Percentiles rank a stretch among this genome's conserved stretches.
Evolutionary conservation across 192 early-diverging fungal genomes (phyloP).

Genomic region (Phlyctochytrium planicorne): DNA sequence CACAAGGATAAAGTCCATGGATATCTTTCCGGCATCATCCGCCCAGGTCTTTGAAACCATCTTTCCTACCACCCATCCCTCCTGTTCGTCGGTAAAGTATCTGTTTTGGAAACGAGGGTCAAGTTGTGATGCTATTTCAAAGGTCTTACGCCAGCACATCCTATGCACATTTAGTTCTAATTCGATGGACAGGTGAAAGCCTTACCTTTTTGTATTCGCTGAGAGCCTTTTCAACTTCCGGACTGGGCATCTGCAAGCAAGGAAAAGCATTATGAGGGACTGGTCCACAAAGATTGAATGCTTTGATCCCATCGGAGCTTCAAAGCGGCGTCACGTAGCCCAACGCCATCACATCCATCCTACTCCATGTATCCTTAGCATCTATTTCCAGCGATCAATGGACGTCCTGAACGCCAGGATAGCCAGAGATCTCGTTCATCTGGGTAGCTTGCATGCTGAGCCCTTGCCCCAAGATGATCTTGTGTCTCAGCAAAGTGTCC

Average conservation of each 20-base stretch:
- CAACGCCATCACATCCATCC: too few species aligned
- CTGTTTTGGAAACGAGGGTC: conserved; percentile 1
- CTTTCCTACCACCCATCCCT: conserved; percentile 80
- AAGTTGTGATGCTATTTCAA: neutral
- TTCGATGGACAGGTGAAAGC: neutral
- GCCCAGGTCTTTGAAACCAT: conserved; percentile 50
- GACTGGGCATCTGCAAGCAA: neutral
- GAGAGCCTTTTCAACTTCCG: conserved; percentile 1
- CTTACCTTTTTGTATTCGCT: neutral
- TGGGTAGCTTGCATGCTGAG: too few species aligned
- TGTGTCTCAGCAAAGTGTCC: too few species aligned
- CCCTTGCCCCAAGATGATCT: too few species aligned
- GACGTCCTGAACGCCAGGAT: too few species aligned
- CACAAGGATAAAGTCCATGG: conserved; percentile 62
- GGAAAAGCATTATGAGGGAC: neutral
- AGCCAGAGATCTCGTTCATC: too few species aligned
- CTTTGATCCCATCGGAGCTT: too few species aligned
- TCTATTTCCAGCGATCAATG: too few species aligned
- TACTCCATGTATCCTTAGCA: too few species aligned
- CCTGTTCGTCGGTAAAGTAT: conserved; percentile 72
- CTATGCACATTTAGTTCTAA: neutral
- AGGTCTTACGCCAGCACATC: neutral
- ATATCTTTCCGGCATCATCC: conserved; percentile 59
- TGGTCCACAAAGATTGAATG: too few species aligned
- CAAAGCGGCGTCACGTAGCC: too few species aligned